Base-by-base conservation (phyloP, 176 grass and related monocot genomes). In the Eremochloa ophiuroides region DNA sequence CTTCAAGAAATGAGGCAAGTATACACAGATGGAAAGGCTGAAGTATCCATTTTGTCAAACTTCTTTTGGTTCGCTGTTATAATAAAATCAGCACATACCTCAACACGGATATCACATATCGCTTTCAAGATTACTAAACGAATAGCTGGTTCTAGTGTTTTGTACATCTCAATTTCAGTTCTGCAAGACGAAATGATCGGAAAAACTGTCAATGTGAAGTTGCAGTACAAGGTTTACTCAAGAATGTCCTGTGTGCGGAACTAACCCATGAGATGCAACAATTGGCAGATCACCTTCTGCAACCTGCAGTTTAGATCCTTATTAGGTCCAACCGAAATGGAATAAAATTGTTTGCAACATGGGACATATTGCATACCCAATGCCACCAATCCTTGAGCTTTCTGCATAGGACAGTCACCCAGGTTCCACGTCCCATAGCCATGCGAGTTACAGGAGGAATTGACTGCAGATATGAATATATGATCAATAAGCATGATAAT, bases 321-420 rank as follows among this genome's bases (percentile, higher is more conserved):
- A 73, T 89, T 69, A 94, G 50, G 62, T 88, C 14, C 20, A 92
- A 81, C 58, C 28, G 31, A 77, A 77, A 85, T 62, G 25, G 33
- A 66, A 74, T 85, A 42, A 77, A 89, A 72, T 51, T 77, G 53
- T 64, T 85, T 69, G 79, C 22, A 38, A 64, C 37, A 87, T 69
- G 43, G 12, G 64, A 82, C 73, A 65, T n/a, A 62, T 40, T 56
- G 33, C 65, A 64, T 96, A 99, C 97, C 97, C 93, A 96, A 85
- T 96, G 87, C 93, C 97, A 99, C 97, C 97, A 99, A 83, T 99
- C 97, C 90, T 70, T 96, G 53, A 99, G 82, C 64, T 99, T 99
- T 34, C 97, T 90, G 77, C 97, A 99, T 51, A 99, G 86, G 28
- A 88, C 97, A 0, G 97, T 99, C 39, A 99, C 93, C 97, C 97